Conservation (phyloP, 306 rosid species). For the Sindora glabra region DNA sequence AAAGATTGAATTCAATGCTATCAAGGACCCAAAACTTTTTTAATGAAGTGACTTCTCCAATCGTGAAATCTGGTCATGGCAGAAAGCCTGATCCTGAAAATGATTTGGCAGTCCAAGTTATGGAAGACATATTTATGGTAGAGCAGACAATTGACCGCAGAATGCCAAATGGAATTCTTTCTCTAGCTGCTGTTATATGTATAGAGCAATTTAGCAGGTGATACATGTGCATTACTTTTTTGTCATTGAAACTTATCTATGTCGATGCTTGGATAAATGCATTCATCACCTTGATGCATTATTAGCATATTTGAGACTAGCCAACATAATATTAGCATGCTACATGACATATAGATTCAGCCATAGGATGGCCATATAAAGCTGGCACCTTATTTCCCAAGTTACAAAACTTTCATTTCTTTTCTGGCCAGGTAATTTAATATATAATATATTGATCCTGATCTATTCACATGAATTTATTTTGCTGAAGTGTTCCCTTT, state of each 20-base stretch:
- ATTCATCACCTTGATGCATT: not conserved
- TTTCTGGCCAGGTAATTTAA: not conserved
- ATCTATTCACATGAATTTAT: not conserved
- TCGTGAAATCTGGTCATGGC: conserved; percentile 49
- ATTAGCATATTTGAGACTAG: not conserved
- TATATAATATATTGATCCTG: not conserved
- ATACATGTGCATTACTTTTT: conserved; percentile 4
- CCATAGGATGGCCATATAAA: not conserved
- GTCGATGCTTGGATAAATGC: not conserved
- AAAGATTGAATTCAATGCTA: conserved; percentile 55
- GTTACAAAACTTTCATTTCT: not conserved
- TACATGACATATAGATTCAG: conserved; percentile 2
- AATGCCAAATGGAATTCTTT: conserved; percentile 66
- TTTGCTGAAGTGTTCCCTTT: not conserved
- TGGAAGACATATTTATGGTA: conserved; percentile 66
- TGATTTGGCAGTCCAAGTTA: conserved; percentile 33
- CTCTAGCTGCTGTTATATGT: conserved; percentile 71
- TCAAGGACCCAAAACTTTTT: conserved; percentile 72
- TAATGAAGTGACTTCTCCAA: conserved; percentile 72
- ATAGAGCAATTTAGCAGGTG: conserved; percentile 99
- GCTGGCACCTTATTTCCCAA: not conserved
- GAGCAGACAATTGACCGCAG: conserved; percentile 66
- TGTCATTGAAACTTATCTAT: not conserved
- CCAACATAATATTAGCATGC: not conserved
- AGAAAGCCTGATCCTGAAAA: conserved; percentile 40